Evolutionary conservation across 2,329 filamentous ascomycete species (phyloP), one percentile per base, ranked within the genome.

Genomic region (Magnaporthiopsis rhizophila): DNA sequence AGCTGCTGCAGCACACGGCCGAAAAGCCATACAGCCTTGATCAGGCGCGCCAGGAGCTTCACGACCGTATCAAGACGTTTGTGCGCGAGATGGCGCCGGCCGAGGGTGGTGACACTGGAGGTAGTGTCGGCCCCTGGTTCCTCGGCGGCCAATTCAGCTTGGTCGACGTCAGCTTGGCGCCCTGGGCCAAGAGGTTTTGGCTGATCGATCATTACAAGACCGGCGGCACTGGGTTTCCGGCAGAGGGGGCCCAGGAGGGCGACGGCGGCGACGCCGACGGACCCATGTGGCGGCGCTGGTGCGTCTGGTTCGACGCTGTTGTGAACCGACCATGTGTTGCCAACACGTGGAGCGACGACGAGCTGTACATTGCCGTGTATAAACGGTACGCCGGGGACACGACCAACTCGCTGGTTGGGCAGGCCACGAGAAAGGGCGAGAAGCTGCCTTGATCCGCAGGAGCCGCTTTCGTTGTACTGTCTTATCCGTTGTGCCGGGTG

Each of bases 131-230:
- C 0, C 89, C 89, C 0, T 93, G 83, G 76, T 93, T 92, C 71
- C 72, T 87, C 0, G 89, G 89, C 1, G 73, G 78, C 0, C 76
- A 81, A 56, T 82, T 91, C n/a, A 82, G 82, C 64, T 75, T 92
- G 26, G 84, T 91, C 18, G 90, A 94, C 73, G 78, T 92, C 30
- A 83, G 86, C 67, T 76, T 92, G 3, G 89, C 86, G 53, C 90
- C 90, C 0, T 93, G 89, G 89, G 86, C 87, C 0, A 83, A 86
- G 69, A 80, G 90, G 18, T 72, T 92, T 26, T 93, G 89, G 79
- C 77, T 91, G 7, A 87, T 93, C 68, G 89, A 93, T 69, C 82
- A 91, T 67, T 93, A 89, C 72, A 93, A 93, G 71, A 71, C 76
- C 0, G 83, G 82, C 0, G 83, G 84, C 0, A 68, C 80, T 2